Base-by-base conservation (phyloP, 345 rosid species). In the Camelina hispida region DNA sequence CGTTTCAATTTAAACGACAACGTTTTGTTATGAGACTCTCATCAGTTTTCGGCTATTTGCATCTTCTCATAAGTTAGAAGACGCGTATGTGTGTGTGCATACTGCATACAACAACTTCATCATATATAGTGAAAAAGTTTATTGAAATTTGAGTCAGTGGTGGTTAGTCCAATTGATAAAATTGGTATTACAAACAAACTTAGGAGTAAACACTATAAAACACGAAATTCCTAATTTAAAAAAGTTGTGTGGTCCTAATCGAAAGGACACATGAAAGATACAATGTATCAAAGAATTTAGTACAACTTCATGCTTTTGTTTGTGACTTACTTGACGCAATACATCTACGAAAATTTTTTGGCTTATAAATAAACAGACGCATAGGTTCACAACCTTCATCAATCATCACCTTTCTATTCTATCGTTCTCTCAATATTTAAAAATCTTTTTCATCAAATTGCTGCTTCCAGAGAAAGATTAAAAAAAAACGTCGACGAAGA, bases 381-480 rank as follows among this genome's bases (percentile, higher is more conserved):
- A 53, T 53, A 5, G 58, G 15, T 53, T 23, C 58, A 22, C 4
- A 53, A 22, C 34, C 34, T 20, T 22, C 32, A 22, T 53, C 6
- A 53, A 34, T 34, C 37, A 20, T 20, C 9, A 34, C 7, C 58
- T 6, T 22, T 22, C 12, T 22, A 22, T 22, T 52, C 6, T 11
- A 20, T 22, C 57, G 30, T 13, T 23, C 16, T 23, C 58, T 22
- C 34, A 53, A 53, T 23, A n/a, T 23, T 4, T 23, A 23, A 9
- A 53, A 53, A 34, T 34, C 37, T 53, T 15, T 52, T 23, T 53
- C 9, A 53, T 53, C 58, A 53, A 23, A 53, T 53, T 14, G n/a
- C 16, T 53, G 22, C 22, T 20, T 53, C 34, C 16, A 53, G 34
- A 55, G 54, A 65, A 48, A 37, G 11, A 37, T 7, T n/a, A n/a